Evolutionary conservation across 106 monocot species (phyloP), one percentile per base, ranked within the genome.

Genomic region (Apostasia shenzhenica): DNA sequence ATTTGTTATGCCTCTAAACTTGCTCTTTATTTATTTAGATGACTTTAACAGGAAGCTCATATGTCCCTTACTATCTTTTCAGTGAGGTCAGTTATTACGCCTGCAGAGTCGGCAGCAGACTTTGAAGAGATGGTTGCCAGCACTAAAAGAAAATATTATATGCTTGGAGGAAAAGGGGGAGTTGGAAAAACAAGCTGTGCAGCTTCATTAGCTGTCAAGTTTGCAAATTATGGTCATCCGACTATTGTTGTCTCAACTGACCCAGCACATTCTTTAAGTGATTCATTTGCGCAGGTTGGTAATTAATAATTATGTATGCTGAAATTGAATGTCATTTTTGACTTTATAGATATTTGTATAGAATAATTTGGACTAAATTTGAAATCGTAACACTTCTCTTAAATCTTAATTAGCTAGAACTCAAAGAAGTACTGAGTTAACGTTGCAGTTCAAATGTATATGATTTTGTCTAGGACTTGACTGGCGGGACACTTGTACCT

Each of bases 121-220:
- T 97, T 97, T 66, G 84, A 97, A 48, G 89, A 97, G 82, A 97
- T 97, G 95, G 63, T 62, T 73, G 70, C 89, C 40, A 76, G 77
- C n/a, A 87, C 86, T 48, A 48, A 79, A 82, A 53, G 95, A 57
- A 91, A 88, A 61, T 95, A 91, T 70, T 95, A 95, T 77, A 89
- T 97, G 92, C 81, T 97, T 63, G 95, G 95, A 13, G 95, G 95
- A 38, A 97, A 97, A 81, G 95, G 95, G 50, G 95, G 95, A 44
- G 95, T 97, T 56, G 95, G 95, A 48, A 97, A 97, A 79, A 92
- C 92, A 13, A 97, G 95, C 53, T 92, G 92, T 69, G 95, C 95
- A 46, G 95, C 95, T 66, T 92, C 95, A 10, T 86, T 97, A 46
- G 95, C 95, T 52, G 95, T 97, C 44, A 89, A 87, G 80, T 97